These are phyloP conservation scores for Keithomyces neogunnii DNA, from an alignment of 2,329 filamentous ascomycete species.

Conservation along the genomic window DNA sequence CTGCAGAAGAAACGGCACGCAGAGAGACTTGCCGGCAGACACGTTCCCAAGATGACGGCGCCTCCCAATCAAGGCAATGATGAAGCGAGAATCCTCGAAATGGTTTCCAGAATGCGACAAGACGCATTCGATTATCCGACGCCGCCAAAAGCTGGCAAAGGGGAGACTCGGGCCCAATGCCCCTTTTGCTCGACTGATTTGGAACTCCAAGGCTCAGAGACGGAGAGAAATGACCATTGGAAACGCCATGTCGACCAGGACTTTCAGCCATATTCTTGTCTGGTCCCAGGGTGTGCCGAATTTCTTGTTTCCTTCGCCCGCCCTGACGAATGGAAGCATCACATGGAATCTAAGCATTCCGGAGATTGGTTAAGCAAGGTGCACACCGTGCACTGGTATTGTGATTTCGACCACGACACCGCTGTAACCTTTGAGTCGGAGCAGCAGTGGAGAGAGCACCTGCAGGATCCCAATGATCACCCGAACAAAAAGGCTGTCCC, in stretches of 20 bases:
- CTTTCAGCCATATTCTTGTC: neutral
- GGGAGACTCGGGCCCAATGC: too few species aligned
- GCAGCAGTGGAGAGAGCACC: neutral
- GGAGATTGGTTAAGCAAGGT: neutral
- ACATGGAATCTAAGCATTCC: neutral
- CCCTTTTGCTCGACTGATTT: neutral
- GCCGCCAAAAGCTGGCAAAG: too few species aligned
- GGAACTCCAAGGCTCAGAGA: neutral
- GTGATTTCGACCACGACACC: neutral
- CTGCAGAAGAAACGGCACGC: too few species aligned
- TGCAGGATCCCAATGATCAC: neutral
- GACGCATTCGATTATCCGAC: too few species aligned
- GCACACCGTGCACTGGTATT: neutral
- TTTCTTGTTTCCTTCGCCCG: neutral
- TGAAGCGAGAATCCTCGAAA: too few species aligned
- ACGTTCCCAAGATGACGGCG: too few species aligned
- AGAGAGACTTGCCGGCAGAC: too few species aligned
- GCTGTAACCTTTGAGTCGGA: neutral
- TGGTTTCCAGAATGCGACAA: too few species aligned
- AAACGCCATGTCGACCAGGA: neutral
- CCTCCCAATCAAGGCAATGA: too few species aligned
- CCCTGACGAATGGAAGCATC: neutral
- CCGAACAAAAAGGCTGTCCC: too few species aligned
- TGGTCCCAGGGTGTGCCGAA: neutral
- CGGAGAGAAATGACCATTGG: neutral